Base-by-base conservation (phyloP, 2,329 filamentous ascomycete species). In the Pseudogymnoascus sp. region DNA sequence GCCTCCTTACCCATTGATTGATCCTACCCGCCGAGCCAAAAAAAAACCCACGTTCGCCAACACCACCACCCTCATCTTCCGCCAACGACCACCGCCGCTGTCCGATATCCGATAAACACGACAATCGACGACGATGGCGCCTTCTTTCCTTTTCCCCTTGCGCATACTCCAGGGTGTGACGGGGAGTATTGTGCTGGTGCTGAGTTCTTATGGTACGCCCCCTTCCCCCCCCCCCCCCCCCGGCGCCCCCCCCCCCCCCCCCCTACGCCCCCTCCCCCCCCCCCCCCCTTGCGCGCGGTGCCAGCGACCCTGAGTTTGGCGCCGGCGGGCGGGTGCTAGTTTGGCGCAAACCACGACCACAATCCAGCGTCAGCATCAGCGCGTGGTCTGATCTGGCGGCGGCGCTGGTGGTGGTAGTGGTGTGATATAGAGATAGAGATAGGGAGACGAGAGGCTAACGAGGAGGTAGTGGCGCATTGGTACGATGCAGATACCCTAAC, bases 391-490 rank as follows among this genome's bases (percentile, higher is more conserved):
- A 25, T 25, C 23, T 25, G 23, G 23, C 23, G 23, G 5, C 23
- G 23, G 23, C 5, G 23, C 6, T 28, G 6, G 6, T 8, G 28
- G 31, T 28, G 31, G 10, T 10, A 33, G 59, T 37, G 40, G 14
- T 2, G 21, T 8, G 31, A 12, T 10, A 33, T 11, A 33, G 28
- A 28, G 1, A 8, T 61, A 8, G 21, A 35, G 40, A 50, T 8
- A 2, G 7, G 5, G n/a, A n/a, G n/a, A n/a, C 23, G 5, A 25
- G 8, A 21, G 18, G 18, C 40, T 38, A 21, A 33, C 25, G 16
- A n/a, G 16, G 16, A 11, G 7, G 16, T 12, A 87, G 84, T 87
- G 63, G 77, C 81, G 67, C 77, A 86, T 73, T 86, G 82, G 81
- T 86, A 84, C 72, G 78, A 81, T 71, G 75, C 73, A 65, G 76